Percentiles rank a stretch among this genome's conserved stretches.
These are phyloP conservation scores for Puccinia brachypodii DNA, from an alignment of 1,284 basidiomycete genomes.

Conservation along the genomic window DNA sequence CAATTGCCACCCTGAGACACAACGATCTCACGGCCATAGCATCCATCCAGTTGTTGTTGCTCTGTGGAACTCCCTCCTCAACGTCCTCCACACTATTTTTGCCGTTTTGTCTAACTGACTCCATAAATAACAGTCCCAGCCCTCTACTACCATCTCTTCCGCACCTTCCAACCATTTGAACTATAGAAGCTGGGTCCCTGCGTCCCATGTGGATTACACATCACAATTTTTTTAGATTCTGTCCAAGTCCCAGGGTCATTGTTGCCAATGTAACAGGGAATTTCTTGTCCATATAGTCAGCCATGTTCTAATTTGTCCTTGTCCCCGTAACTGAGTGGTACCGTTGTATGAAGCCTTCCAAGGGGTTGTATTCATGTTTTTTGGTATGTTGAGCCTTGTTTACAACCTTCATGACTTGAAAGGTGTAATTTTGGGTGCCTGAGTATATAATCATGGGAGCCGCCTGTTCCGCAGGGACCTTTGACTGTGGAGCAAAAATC, in stretches of 20 bases:
- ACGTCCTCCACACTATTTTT: background rate
- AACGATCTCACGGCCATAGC: background rate
- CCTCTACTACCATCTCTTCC: background rate
- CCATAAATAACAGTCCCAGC: background rate
- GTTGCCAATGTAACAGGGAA: background rate
- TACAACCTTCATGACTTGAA: conserved; percentile 2
- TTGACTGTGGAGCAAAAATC: background rate
- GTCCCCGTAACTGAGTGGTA: background rate
- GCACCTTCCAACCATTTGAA: conserved; percentile 8
- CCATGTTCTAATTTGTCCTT: background rate
- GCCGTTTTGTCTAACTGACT: background rate
- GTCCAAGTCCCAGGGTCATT: conserved; percentile 9
- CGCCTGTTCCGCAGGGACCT: background rate
- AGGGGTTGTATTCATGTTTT: background rate
- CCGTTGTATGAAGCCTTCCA: background rate
- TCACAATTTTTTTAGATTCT: background rate
- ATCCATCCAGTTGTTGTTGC: background rate
- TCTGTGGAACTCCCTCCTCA: background rate
- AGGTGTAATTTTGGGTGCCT: background rate
- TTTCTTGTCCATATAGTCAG: background rate
- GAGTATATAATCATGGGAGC: background rate
- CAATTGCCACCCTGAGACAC: background rate
- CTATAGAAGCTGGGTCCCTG: background rate
- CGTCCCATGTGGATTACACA: conserved; percentile 18
- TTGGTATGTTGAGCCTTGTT: background rate